phyloP scores from a whole-genome alignment of 768 basidiomycete species.

The Rhizopogon vesiculosus region DNA sequence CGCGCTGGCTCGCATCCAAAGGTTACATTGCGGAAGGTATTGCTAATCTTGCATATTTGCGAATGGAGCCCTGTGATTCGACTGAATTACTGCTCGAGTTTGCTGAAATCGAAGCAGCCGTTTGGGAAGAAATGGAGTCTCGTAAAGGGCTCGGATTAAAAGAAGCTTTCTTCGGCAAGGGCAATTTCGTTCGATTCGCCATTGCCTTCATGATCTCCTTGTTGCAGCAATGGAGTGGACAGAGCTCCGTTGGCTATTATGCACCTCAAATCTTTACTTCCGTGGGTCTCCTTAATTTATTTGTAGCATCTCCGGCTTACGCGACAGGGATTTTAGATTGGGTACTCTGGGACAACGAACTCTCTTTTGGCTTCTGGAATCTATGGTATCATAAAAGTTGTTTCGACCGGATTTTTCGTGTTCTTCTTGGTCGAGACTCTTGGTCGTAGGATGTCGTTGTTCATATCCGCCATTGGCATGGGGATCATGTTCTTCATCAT shows the following conservation, averaged over 20 bases:
- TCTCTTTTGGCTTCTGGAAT: constrained; percentile 71
- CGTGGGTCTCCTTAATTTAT: constrained; percentile 28
- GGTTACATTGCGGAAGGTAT: constrained; percentile 51
- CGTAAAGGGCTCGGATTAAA: constrained; percentile 59
- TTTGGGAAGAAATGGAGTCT: constrained; percentile 69
- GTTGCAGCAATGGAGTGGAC: constrained; percentile 81
- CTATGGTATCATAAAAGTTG: constrained; percentile 64
- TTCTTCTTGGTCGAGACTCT: constrained; percentile 63
- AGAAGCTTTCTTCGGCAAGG: constrained; percentile 75
- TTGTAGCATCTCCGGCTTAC: background rate
- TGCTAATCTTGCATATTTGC: constrained; percentile 59
- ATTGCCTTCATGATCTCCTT: constrained; percentile 80
- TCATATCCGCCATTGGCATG: constrained; percentile 78
- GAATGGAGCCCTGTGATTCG: constrained; percentile 38
- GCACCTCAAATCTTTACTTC: constrained; percentile 71
- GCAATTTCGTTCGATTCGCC: constrained; percentile 79
- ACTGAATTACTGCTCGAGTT: constrained; percentile 52
- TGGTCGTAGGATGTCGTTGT: constrained; percentile 64
- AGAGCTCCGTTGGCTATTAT: constrained; percentile 78
- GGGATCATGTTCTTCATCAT: constrained; percentile 77
- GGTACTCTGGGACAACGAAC: constrained; percentile 52
- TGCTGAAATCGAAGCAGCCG: constrained; percentile 79
- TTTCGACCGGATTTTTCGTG: constrained; percentile 63
- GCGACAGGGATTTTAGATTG: constrained; percentile 41
- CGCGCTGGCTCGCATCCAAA: constrained; percentile 69